Conservation (phyloP, 306 rosid species). For the Medicago arabica region DNA sequence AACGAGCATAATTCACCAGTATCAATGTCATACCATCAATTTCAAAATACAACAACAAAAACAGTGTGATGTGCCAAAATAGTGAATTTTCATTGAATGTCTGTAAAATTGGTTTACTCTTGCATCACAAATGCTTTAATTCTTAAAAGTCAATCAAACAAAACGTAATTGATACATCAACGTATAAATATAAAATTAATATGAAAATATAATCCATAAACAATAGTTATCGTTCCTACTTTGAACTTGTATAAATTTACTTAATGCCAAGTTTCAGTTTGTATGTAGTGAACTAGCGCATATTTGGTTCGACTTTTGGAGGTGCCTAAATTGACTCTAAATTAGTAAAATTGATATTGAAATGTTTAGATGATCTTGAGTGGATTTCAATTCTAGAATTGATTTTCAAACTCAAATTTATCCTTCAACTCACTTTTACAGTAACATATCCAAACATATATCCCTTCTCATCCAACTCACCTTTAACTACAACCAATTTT, state of each 20-base stretch:
- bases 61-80: background rate
- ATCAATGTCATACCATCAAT: background rate
- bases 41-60: background rate
- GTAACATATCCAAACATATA: no score
- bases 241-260: background rate
- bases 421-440: no score
- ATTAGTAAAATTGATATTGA: no score
- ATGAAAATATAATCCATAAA: background rate
- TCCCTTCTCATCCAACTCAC: no score
- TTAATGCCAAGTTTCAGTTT: background rate
- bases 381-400: no score
- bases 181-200: background rate
- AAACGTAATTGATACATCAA: background rate
- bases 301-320: background rate
- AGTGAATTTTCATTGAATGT: background rate
- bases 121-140: background rate
- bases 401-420: no score
- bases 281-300: background rate
- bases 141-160: background rate
- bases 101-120: background rate
- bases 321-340: background rate
- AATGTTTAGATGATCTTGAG: background rate
- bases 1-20: background rate
- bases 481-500: no score
- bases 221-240: background rate